Percentiles rank a stretch among this genome's conserved stretches.
Conservation (phyloP, 208 protist genomes). For the Wallacemonas sp. region DNA sequence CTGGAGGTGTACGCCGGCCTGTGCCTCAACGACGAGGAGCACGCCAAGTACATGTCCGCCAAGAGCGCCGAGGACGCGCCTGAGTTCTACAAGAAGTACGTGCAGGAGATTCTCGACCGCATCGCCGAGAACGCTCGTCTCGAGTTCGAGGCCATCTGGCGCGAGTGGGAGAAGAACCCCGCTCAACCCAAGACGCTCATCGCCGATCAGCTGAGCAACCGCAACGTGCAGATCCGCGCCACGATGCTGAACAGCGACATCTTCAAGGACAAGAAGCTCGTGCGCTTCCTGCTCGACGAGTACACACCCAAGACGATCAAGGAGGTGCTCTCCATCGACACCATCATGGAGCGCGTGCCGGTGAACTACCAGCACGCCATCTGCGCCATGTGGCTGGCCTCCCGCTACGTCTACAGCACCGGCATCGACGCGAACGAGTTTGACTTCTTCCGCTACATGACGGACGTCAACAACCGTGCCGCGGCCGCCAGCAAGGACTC, state of each 20-base stretch:
- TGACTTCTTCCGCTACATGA: conserved; percentile 92
- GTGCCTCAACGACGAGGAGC: conserved; percentile 92
- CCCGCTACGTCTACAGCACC: conserved; percentile 92
- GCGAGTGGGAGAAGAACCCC: conserved; percentile 59
- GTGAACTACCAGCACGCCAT: conserved; percentile 93
- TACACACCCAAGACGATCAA: conserved; percentile 85
- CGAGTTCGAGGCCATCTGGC: conserved; percentile 93
- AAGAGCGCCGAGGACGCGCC: conserved; percentile 58
- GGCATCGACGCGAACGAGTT: conserved; percentile 88
- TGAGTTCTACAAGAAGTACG: conserved; percentile 93
- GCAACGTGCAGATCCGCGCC: conserved; percentile 89
- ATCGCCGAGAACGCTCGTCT: conserved; percentile 87
- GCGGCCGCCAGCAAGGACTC: conserved; percentile 6
- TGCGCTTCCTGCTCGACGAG: conserved; percentile 68
- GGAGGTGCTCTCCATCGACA: conserved; percentile 78
- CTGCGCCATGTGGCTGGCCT: conserved; percentile 91
- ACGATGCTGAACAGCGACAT: conserved; percentile 83
- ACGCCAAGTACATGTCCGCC: conserved; percentile 89
- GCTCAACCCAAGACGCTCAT: conserved; percentile 71
- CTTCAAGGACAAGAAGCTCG: conserved; percentile 78
- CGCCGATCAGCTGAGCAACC: conserved; percentile 80
- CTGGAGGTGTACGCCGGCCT: conserved; percentile 96
- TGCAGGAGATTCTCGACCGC: conserved; percentile 84
- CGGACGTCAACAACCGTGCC: conserved; percentile 38
- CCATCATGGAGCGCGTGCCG: conserved; percentile 89